Evolutionary conservation across 495 filamentous ascomycete genomes (phyloP).

Genomic region (Chaetomidium leptoderma): DNA sequence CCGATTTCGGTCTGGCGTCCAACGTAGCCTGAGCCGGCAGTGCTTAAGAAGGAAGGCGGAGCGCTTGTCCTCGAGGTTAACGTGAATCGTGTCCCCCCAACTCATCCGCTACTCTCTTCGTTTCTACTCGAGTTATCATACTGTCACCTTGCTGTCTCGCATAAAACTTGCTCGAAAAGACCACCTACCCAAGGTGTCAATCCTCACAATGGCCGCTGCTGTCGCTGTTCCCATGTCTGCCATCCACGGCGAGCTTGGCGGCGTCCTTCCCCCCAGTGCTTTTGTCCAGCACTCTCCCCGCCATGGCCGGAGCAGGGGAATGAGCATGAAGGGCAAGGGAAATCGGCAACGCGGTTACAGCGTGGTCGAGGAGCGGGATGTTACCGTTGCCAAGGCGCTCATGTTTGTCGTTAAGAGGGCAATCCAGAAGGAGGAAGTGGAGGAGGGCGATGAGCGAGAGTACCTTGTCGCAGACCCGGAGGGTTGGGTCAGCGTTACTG

Average conservation of each 20-base stretch:
- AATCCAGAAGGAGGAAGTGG: slow-evolving; percentile 32
- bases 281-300: slow-evolving; percentile 39
- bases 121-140: not conserved
- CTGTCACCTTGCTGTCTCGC: too few species aligned
- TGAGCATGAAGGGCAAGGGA: slow-evolving; percentile 38
- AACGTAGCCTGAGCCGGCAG: not conserved
- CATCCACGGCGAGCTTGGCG: slow-evolving; percentile 35
- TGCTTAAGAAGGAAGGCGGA: not conserved
- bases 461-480: slow-evolving; percentile 40
- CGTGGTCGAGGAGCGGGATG: slow-evolving; percentile 41
- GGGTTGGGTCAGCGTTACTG: slow-evolving; percentile 39
- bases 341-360: slow-evolving; percentile 35
- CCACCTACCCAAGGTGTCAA: not conserved
- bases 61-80: not conserved
- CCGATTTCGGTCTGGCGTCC: not conserved
- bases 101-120: too few species aligned
- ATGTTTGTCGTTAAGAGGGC: slow-evolving; percentile 43
- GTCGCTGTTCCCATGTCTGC: slow-evolving; percentile 32
- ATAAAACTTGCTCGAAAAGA: not conserved
- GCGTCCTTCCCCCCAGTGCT: slow-evolving; percentile 43
- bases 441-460: slow-evolving; percentile 36
- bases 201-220: slow-evolving; percentile 31
- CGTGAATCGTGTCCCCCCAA: not conserved
- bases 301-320: slow-evolving; percentile 42
- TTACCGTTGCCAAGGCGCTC: slow-evolving; percentile 40